Evolutionary conservation across 2,329 filamentous ascomycete genomes (phyloP).

Genomic region (Aspergillus thermomutatus): DNA sequence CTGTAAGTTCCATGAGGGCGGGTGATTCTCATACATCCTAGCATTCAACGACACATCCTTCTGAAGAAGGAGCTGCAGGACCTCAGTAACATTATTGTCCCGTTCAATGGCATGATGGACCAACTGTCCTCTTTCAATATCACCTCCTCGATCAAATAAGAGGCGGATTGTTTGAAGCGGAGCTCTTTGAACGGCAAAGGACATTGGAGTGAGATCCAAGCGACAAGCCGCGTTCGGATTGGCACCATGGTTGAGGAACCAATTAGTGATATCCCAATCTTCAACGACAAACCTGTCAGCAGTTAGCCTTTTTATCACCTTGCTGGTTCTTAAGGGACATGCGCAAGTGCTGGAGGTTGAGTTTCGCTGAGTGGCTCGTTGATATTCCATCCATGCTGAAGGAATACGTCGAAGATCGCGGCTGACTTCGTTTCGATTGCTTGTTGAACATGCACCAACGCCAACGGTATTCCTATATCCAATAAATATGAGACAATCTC

Average conservation of each 20-base stretch:
- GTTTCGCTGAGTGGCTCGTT: conserved; percentile 18
- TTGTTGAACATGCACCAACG: too few relatives aligned
- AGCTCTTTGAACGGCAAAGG: conserved; percentile 18
- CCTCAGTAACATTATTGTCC: conserved; percentile 10
- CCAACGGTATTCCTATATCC: too few relatives aligned
- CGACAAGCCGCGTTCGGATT: not conserved
- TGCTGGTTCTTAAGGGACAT: not conserved
- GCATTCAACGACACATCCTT: conserved; percentile 17
- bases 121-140: conserved; percentile 20
- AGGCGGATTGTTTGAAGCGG: conserved; percentile 17
- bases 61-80: conserved; percentile 16
- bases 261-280: conserved; percentile 22
- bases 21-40: conserved; percentile 19
- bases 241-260: conserved; percentile 22
- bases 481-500: too few relatives aligned
- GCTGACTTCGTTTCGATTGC: conserved; percentile 1
- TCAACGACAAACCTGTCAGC: conserved; percentile 15
- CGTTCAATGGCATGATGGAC: conserved; percentile 21
- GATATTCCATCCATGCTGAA: conserved; percentile 21
- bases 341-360: conserved; percentile 19
- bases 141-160: conserved; percentile 16
- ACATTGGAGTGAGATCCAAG: conserved; percentile 19
- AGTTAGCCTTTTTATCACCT: not conserved
- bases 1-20: conserved; percentile 15
- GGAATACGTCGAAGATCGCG: conserved; percentile 8